Evolutionary conservation across 2,329 filamentous ascomycete genomes (phyloP).

Genomic region (Fusarium temperatum): DNA sequence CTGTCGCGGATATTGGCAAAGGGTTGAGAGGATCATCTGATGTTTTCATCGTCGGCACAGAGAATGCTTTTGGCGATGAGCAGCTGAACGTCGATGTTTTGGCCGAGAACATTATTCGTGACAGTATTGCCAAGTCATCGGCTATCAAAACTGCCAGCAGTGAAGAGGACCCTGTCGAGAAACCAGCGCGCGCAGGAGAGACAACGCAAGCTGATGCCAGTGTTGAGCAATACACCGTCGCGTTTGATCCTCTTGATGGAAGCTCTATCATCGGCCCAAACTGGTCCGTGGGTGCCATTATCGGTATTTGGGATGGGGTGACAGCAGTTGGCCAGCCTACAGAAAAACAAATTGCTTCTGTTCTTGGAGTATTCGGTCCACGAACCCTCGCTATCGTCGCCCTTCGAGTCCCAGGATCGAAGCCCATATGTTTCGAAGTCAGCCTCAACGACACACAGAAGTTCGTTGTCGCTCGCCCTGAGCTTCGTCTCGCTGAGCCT

Average conservation of each 20-base stretch:
- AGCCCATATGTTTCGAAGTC: conserved; percentile 61
- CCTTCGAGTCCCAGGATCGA: conserved; percentile 54
- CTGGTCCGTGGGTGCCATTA: conserved; percentile 67
- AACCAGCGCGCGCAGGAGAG: conserved; percentile 29
- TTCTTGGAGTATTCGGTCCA: conserved; percentile 64
- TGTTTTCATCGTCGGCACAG: conserved; percentile 58
- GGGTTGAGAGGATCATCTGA: conserved; percentile 56
- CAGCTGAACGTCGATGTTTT: conserved; percentile 67
- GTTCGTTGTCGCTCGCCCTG: conserved; percentile 52
- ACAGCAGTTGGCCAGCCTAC: conserved; percentile 56
- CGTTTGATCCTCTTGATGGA: conserved; percentile 71
- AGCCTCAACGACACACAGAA: conserved; percentile 47
- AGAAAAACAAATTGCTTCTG: conserved; percentile 56
- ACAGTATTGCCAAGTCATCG: conserved; percentile 54
- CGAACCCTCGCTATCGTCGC: conserved; percentile 66
- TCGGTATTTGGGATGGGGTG: conserved; percentile 65
- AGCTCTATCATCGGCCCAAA: conserved; percentile 68
- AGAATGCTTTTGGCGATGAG: conserved; percentile 67
- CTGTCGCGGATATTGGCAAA: conserved; percentile 55
- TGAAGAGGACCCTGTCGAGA: conserved; percentile 68
- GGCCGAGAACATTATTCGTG: conserved; percentile 59
- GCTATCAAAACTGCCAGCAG: conserved; percentile 62
- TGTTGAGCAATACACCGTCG: conserved; percentile 63
- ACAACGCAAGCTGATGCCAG: neutral
- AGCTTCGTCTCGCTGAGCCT: conserved; percentile 50